Base-by-base conservation (phyloP, 1,284 basidiomycete genomes). In the Austropuccinia psidii region DNA sequence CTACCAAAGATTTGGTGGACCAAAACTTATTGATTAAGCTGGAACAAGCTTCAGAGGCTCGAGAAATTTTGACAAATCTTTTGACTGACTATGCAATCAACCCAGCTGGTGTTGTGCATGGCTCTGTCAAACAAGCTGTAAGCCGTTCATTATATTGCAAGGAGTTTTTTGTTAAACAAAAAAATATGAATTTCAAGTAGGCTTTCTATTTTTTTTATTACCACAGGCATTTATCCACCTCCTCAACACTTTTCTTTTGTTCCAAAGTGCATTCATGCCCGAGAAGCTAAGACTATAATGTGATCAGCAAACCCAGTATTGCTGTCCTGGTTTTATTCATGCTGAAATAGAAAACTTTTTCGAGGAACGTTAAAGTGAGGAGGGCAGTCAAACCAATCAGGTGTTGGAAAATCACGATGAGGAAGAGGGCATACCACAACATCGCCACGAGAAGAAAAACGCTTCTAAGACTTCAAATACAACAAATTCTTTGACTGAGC, bases 261-360 rank as follows among this genome's bases (percentile, higher is more conserved):
- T 45, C 52, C 60, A 58, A 31, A 61, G 70, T 11, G 35, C 39
- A 29, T 33, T 65, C 13, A 55, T 76, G 35, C 65, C 75, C 19
- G 45, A 65, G n/a, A 8, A 66, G 13, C 64, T 80, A 50, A 74
- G 61, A 19, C 74, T 80, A 5, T 65, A 64, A 27, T 79, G 78
- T 68, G 73, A 75, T 7, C 50, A 70, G 11, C 75, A 78, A 37
- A 69, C 77, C 0, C 79, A 80, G 69, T 72, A 75, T 55, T 68
- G 75, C 24, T 80, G 79, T 68, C 72, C 78, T 1, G 45, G 68
- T 1, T 77, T 78, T 24, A 68, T 79, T 19, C 67, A 78, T 33
- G 65, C 72, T 13, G 78, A 79, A 70, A 77, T 80, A 64, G 76
- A 77, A 64, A 75, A 76, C 19, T 79, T 67, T 37, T 24, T 68